phyloP scores from a whole-genome alignment of 1,284 basidiomycete genomes.

The Boletus sp. region DNA sequence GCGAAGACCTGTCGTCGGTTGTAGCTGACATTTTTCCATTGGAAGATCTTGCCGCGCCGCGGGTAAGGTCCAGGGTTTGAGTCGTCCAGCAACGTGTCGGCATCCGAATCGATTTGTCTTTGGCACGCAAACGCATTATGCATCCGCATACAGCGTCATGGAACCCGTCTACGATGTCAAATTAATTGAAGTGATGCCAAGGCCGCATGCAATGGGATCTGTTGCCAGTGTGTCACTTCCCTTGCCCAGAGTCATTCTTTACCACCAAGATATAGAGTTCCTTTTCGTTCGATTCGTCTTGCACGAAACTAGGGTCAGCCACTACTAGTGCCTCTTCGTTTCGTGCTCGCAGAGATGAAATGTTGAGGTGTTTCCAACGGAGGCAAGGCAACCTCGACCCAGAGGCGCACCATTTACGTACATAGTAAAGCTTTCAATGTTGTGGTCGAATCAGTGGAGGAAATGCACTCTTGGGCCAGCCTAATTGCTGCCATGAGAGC shows the following conservation, averaged over 20 bases:
- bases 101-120: not conserved
- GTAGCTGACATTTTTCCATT: not conserved
- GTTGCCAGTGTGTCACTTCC: not conserved
- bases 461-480: not conserved
- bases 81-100: not conserved
- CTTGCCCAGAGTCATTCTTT: not conserved
- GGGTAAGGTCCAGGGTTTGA: not conserved
- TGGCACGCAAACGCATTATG: not conserved
- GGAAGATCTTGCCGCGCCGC: no score
- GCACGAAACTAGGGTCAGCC: not conserved
- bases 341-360: not conserved
- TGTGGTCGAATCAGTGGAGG: not conserved
- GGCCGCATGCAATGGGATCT: not conserved
- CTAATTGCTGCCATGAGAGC: not conserved
- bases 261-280: not conserved
- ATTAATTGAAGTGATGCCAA: conserved; percentile 5
- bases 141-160: not conserved
- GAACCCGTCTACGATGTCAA: not conserved
- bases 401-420: not conserved
- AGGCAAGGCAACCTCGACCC: not conserved
- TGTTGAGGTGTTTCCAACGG: not conserved
- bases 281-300: not conserved
- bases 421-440: not conserved
- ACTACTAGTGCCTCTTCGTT: not conserved
- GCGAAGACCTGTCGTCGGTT: not conserved